Base-by-base conservation (phyloP, 2,329 filamentous ascomycete genomes). In the Cladosporium sp. region DNA sequence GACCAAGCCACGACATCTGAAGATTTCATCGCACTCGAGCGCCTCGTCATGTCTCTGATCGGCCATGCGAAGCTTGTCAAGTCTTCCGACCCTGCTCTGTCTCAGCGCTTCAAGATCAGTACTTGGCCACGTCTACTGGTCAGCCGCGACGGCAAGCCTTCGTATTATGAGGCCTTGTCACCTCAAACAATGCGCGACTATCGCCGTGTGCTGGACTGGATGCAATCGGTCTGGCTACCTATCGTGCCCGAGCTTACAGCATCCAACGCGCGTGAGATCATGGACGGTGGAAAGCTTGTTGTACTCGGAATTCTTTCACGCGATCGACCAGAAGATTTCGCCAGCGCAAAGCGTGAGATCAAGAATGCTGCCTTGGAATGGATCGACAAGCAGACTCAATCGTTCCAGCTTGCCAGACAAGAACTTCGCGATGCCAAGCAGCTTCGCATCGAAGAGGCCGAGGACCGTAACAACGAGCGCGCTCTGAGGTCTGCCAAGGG, bases 101-200 rank as follows among this genome's bases (percentile, higher is more conserved):
- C 84, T 61, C 83, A 91, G 47, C 84, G 90, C 59, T 99, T 92
- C 82, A 96, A 95, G 81, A 94, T 99, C 68, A 92, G 89, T 3
- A 97, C 93, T 0, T 97, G 92, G 90, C 94, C 94, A n/a, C 87
- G 93, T 58, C 79, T 99, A 43, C 75, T 99, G 61, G 94, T 97
- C 3, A 90, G 90, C 12, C 84, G 94, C 60, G 92, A 97, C 71
- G 92, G 92, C 9, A 87, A 92, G 45, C 88, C 94, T 39, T 93
- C 87, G 1, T 97, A 97, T 74, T 99, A 95, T 73, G 89, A 86
- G 28, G 90, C 89, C 7, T 82, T 97, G 39, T 89, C 91, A 0
- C 94, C 94, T 0, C 85, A 88, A 67, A 92, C 96, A 67, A 97
- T 97, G 90, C 88, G 94, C 60, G 90, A 99, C 69, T 88, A 88